These are phyloP conservation scores for Malus hybrid DNA, from an alignment of 331 rosid species.

Conservation along the genomic window DNA sequence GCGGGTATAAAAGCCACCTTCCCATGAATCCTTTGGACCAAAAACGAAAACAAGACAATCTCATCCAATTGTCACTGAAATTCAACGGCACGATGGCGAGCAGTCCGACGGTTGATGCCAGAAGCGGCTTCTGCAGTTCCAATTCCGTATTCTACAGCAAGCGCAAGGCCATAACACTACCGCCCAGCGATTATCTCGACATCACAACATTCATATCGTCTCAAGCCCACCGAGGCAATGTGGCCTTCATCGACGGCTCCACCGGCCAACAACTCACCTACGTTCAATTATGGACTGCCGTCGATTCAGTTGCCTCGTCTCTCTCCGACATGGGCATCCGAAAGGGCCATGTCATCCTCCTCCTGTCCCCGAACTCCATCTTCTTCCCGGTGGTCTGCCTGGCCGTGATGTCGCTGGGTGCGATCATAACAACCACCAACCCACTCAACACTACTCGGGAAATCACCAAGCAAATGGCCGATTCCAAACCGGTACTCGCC, in stretches of 20 bases:
- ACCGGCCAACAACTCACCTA: conserved; percentile 60
- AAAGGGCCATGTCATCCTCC: conserved; percentile 71
- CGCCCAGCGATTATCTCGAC: conserved; percentile 47
- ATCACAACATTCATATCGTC: conserved; percentile 78
- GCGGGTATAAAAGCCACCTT: too few species aligned
- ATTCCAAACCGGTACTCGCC: conserved; percentile 64
- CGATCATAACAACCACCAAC: conserved; percentile 79
- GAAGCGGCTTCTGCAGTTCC: conserved; percentile 62
- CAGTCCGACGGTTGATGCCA: neutral
- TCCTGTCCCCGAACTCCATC: conserved; percentile 80
- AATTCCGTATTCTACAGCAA: conserved; percentile 70
- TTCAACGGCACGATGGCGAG: neutral
- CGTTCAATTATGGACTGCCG: conserved; percentile 57
- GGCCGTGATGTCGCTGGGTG: conserved; percentile 82
- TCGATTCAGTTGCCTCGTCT: conserved; percentile 39
- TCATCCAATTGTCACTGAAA: neutral
- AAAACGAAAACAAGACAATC: neutral
- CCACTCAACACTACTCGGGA: conserved; percentile 78
- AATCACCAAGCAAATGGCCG: conserved; percentile 68
- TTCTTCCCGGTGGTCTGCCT: conserved; percentile 73
- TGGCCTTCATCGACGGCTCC: conserved; percentile 76
- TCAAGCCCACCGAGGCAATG: conserved; percentile 53
- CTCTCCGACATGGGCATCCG: conserved; percentile 60
- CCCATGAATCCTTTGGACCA: neutral
- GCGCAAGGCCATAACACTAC: conserved; percentile 47